These are phyloP conservation scores for Albifimbria verrucaria DNA, from an alignment of 2,329 filamentous ascomycete species.

Conservation along the genomic window DNA sequence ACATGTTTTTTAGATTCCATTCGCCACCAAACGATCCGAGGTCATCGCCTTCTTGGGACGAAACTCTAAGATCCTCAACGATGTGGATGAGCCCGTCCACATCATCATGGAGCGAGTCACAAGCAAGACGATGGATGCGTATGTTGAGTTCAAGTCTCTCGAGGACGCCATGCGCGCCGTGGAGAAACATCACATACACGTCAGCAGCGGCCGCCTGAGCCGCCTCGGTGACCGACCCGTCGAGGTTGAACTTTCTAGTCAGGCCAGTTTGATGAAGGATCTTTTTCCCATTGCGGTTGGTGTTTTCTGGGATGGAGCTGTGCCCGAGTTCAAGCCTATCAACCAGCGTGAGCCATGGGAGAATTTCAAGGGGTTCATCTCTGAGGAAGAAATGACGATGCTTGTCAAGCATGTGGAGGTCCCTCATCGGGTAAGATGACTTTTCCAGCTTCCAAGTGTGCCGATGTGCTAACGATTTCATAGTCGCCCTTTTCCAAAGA, in stretches of 20 bases:
- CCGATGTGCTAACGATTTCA: conserved; percentile 2
- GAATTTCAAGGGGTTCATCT: conserved; percentile 59
- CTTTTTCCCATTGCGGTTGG: conserved; percentile 58
- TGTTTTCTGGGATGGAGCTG: conserved; percentile 49
- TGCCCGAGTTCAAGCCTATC: conserved; percentile 35
- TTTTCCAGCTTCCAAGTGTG: neutral
- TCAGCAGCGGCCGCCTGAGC: conserved; percentile 34
- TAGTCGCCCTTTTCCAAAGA: conserved; percentile 59
- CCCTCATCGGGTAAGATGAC: conserved; percentile 54
- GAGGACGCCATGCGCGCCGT: conserved; percentile 53
- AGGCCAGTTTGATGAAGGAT: conserved; percentile 56
- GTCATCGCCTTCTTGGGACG: conserved; percentile 58
- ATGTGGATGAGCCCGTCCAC: conserved; percentile 54
- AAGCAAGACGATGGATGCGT: conserved; percentile 60
- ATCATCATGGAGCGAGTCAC: conserved; percentile 64
- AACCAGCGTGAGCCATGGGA: conserved; percentile 41
- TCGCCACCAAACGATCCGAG: conserved; percentile 49
- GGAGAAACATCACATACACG: conserved; percentile 40
- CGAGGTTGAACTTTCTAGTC: conserved; percentile 54
- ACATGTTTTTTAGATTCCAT: conserved; percentile 49
- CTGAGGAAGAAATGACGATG: conserved; percentile 61
- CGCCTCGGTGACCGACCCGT: conserved; percentile 57
- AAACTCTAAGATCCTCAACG: conserved; percentile 52
- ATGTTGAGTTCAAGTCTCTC: conserved; percentile 53
- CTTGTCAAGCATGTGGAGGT: conserved; percentile 61